Conservation (phyloP, 2,329 filamentous ascomycete genomes). For the Lachnellula occidentalis region DNA sequence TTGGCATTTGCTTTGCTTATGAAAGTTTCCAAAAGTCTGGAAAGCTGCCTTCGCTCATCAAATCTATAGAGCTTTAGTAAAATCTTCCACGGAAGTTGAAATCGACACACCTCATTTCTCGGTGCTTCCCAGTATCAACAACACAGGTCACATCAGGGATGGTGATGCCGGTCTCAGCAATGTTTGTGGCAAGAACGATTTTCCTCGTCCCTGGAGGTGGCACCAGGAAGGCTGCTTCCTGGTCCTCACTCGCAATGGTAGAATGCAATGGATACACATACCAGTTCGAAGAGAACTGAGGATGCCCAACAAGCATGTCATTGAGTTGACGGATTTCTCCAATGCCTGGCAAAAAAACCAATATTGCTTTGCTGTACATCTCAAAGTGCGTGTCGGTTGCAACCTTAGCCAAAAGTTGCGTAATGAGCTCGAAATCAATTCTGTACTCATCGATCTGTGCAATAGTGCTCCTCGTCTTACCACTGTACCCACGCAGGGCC, state of each 20-base stretch:
- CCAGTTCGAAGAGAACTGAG: conserved; percentile 72
- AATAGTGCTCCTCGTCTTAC: conserved; percentile 68
- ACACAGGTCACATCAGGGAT: conserved; percentile 98
- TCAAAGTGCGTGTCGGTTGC: conserved; percentile 61
- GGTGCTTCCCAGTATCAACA: conserved; percentile 93
- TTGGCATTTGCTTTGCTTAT: conserved; percentile 95
- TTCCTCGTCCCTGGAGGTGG: conserved; percentile 80
- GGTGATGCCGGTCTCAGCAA: conserved; percentile 96
- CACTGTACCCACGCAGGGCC: conserved; percentile 67
- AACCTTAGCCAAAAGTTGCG: conserved; percentile 72
- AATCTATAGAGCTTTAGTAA: conserved; percentile 42
- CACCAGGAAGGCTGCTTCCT: conserved; percentile 85
- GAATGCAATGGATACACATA: conserved; percentile 87
- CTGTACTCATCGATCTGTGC: conserved; percentile 81
- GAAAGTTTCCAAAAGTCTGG: conserved; percentile 86
- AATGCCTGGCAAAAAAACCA: conserved; percentile 94
- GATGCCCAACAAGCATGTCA: conserved; percentile 74
- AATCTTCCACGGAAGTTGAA: background rate
- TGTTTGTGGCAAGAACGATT: conserved; percentile 95
- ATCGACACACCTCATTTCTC: conserved; percentile 67
- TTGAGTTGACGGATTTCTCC: conserved; percentile 87
- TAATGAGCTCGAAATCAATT: conserved; percentile 83
- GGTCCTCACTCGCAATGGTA: conserved; percentile 90
- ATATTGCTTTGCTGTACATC: conserved; percentile 78
- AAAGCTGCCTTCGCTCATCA: conserved; percentile 87